Evolutionary conservation across 2,329 filamentous ascomycete genomes (phyloP).

Genomic region (Mycogone perniciosa): DNA sequence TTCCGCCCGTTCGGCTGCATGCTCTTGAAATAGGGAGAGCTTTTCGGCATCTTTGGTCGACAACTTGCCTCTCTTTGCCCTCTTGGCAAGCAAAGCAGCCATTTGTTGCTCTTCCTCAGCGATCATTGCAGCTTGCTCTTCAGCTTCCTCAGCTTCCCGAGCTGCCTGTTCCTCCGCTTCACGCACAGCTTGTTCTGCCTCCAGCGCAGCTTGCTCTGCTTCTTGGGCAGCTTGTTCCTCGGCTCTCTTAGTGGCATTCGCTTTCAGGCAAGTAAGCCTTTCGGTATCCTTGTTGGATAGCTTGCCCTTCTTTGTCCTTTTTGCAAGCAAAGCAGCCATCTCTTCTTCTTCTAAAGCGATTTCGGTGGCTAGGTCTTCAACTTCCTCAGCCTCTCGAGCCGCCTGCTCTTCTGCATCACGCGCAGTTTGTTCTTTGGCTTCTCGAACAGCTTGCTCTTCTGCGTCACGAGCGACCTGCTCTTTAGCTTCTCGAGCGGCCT

Average conservation of each 20-base stretch:
- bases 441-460: slow-evolving; percentile 14
- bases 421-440: slow-evolving; percentile 21
- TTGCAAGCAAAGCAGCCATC: slow-evolving; percentile 27
- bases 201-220: slow-evolving; percentile 7
- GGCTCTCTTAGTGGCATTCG: slow-evolving; percentile 6
- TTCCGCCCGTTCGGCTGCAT: slow-evolving; percentile 8
- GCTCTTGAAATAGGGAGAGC: slow-evolving; percentile 2
- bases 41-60: slow-evolving; percentile 4
- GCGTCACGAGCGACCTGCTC: slow-evolving; percentile 12
- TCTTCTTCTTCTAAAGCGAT: slow-evolving; percentile 20
- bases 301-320: slow-evolving; percentile 27
- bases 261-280: slow-evolving; percentile 21
- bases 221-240: slow-evolving; percentile 20
- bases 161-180: slow-evolving; percentile 1
- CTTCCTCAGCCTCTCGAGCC: slow-evolving; percentile 32
- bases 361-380: slow-evolving; percentile 16
- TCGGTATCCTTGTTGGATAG: slow-evolving; percentile 23
- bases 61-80: slow-evolving; percentile 7
- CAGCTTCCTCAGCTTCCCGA: slow-evolving; percentile 16
- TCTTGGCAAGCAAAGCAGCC: slow-evolving; percentile 1
- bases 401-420: slow-evolving; percentile 36
- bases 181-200: slow-evolving; percentile 13
- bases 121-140: slow-evolving; percentile 15
- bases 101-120: slow-evolving; percentile 8
- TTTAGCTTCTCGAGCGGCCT: slow-evolving; percentile 15